Percentiles rank a stretch among this genome's conserved stretches.
These are phyloP conservation scores for Tremella yokohamensis DNA, from an alignment of 768 basidiomycete species.

Conservation along the genomic window DNA sequence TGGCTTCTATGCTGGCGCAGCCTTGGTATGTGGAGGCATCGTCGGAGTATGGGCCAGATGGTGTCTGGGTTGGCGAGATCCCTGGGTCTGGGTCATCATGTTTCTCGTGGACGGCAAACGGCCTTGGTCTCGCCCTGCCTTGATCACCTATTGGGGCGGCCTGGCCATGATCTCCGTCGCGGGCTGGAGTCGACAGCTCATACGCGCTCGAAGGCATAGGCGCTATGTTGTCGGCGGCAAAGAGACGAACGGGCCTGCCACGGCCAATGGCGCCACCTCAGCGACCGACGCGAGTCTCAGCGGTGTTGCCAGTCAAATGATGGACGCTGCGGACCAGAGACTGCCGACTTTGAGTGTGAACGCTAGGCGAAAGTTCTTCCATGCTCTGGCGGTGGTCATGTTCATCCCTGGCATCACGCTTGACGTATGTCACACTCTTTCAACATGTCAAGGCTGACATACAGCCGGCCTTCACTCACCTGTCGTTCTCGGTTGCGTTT, in stretches of 20 bases:
- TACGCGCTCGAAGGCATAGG: slow-evolving; percentile 67
- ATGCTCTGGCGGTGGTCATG: slow-evolving; percentile 91
- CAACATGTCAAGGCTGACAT: slow-evolving; percentile 7
- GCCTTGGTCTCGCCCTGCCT: slow-evolving; percentile 71
- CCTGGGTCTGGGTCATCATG: slow-evolving; percentile 78
- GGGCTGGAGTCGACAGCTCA: slow-evolving; percentile 89
- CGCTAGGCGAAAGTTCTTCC: slow-evolving; percentile 92
- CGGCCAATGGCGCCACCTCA: slow-evolving; percentile 1
- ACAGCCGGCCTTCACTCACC: slow-evolving; percentile 92
- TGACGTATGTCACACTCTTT: slow-evolving; percentile 63
- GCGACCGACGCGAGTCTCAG: slow-evolving; percentile 14
- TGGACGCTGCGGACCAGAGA: slow-evolving; percentile 81
- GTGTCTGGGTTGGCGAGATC: slow-evolving; percentile 72
- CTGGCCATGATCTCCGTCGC: slow-evolving; percentile 80
- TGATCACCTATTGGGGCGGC: slow-evolving; percentile 80
- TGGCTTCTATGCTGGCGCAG: slow-evolving; percentile 74
- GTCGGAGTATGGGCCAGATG: slow-evolving; percentile 91
- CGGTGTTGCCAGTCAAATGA: slow-evolving; percentile 47
- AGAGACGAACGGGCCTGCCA: background rate
- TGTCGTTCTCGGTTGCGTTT: slow-evolving; percentile 92
- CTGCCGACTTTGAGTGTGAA: slow-evolving; percentile 87
- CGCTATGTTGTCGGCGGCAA: slow-evolving; percentile 41
- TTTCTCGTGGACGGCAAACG: slow-evolving; percentile 72
- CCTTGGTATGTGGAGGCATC: slow-evolving; percentile 72
- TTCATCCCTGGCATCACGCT: slow-evolving; percentile 88